phyloP scores from a whole-genome alignment of 768 basidiomycete genomes.

The Boletus bicolor region DNA sequence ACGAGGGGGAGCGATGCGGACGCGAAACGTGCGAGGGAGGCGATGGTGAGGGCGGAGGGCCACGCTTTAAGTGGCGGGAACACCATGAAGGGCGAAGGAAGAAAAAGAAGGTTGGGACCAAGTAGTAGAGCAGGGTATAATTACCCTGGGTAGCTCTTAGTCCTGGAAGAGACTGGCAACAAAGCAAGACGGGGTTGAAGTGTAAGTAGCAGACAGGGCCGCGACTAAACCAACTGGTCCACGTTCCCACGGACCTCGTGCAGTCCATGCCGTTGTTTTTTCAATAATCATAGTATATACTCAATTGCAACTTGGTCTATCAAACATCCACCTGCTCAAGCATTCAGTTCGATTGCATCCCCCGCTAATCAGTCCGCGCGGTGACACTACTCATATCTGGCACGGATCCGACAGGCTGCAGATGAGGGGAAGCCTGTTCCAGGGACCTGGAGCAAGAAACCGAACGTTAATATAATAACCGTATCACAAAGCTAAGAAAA shows the following conservation, averaged over 20 bases:
- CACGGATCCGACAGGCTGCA: slow-evolving; percentile 52
- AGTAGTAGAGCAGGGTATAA: slow-evolving; percentile 5
- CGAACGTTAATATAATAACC: neutral
- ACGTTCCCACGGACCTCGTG: slow-evolving; percentile 23
- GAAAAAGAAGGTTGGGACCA: slow-evolving; percentile 5
- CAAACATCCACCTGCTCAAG: neutral
- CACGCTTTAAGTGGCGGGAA: slow-evolving; percentile 9
- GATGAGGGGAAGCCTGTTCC: slow-evolving; percentile 58
- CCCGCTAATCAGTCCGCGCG: slow-evolving; percentile 32
- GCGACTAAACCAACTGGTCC: slow-evolving; percentile 13
- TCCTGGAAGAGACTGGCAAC: neutral
- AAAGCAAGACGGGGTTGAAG: no score
- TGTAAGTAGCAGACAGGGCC: no score
- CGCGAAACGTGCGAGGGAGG: slow-evolving; percentile 12
- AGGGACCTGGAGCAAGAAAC: slow-evolving; percentile 41
- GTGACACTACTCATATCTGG: slow-evolving; percentile 35
- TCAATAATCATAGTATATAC: neutral
- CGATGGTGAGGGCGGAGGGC: slow-evolving; percentile 27
- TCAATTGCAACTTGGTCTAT: neutral
- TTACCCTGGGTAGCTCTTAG: slow-evolving; percentile 7
- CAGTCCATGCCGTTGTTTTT: neutral
- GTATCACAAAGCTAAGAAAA: neutral
- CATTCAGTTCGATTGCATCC: neutral
- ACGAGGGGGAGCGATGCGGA: slow-evolving; percentile 51
- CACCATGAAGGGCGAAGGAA: slow-evolving; percentile 1